Evolutionary conservation across 192 early-diverging fungal species (phyloP).

Genomic region (Kappamyces sp.): DNA sequence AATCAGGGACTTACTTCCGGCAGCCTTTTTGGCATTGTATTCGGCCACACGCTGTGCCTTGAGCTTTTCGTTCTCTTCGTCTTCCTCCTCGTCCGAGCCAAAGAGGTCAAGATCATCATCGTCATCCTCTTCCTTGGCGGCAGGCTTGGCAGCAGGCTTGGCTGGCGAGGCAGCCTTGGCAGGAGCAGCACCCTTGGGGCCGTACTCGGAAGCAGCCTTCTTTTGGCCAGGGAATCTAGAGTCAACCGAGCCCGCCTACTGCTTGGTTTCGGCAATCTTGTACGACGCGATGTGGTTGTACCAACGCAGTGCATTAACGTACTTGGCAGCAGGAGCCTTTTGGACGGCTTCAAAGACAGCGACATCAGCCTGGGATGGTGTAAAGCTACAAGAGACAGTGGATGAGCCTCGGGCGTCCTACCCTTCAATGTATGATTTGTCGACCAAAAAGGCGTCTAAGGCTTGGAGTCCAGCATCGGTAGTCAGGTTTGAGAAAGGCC

Average conservation of each 20-base stretch:
- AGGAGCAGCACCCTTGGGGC: conserved; percentile 49
- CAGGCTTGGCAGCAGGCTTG: conserved; percentile 25
- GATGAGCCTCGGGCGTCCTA: conserved; percentile 14
- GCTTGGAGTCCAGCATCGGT: conserved; percentile 18
- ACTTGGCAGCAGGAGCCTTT: conserved; percentile 68
- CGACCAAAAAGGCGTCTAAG: conserved; percentile 13
- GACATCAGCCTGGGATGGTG: conserved; percentile 74
- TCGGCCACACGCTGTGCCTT: conserved; percentile 84
- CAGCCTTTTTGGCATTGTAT: conserved; percentile 85
- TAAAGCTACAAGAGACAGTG: conserved; percentile 28
- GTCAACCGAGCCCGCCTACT: neutral
- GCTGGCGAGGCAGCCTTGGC: conserved; percentile 31
- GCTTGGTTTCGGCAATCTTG: neutral
- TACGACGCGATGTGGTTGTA: conserved; percentile 77
- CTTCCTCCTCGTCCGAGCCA: conserved; percentile 88
- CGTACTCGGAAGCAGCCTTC: conserved; percentile 46
- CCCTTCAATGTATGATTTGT: conserved; percentile 21
- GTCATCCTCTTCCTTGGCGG: conserved; percentile 66
- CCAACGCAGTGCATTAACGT: conserved; percentile 91
- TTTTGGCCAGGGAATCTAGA: conserved; percentile 43
- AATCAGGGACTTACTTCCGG: conserved; percentile 40
- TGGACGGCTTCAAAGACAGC: conserved; percentile 76
- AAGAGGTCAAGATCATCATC: conserved; percentile 96
- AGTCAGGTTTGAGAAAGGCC: conserved; percentile 13
- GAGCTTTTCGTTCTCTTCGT: conserved; percentile 83